Base-by-base conservation (phyloP, 148 eudicot genomes). In the Camellia granthamiana region DNA sequence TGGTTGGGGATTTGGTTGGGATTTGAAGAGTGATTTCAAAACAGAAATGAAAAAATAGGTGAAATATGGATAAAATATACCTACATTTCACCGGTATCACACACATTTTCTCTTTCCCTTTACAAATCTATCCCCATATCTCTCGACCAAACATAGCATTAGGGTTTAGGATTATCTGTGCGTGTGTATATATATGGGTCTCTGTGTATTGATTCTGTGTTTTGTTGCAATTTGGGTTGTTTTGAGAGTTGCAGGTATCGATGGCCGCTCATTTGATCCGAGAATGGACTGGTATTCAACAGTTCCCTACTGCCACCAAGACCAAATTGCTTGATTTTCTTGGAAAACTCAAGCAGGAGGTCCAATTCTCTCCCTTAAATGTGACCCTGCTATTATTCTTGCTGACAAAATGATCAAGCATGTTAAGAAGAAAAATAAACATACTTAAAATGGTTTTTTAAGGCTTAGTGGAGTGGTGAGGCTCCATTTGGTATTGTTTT, bases 231-330 rank as follows among this genome's bases (percentile, higher is more conserved):
- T 56, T 59, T 58, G 49, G 43, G 11, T 73, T 10, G 41, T 54
- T 2, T n/a, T 30, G 42, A 61, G 7, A 19, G 6, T 18, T 41
- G 59, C 62, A 74, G 65, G 42, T 58, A 5, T 3, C 10, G 6
- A 89, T 90, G 92, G 87, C 92, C 54, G 55, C 82, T 51, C 93
- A 80, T 72, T 2, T 84, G 52, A 41, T 78, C 41, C 85, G 85
- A 38, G 98, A 96, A 76, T 93, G 99, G 98, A 84, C 87, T 69
- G 99, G 94, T 38, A 88, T 96, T 79, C 94, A 93, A 86, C 91
- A 90, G 79, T 95, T 95, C 76, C 97, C 99, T 14, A 81, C 86
- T 9, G 99, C 95, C 47, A 96, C 99, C 66, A 97, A 91, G 76
- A 84, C 86, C 67, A 90, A 82, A 81, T 79, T 96, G 84, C 84